Percentiles rank a stretch among this genome's conserved stretches.
Evolutionary conservation across 2,329 filamentous ascomycete genomes (phyloP).

Genomic region (Samsoniella hepiali): DNA sequence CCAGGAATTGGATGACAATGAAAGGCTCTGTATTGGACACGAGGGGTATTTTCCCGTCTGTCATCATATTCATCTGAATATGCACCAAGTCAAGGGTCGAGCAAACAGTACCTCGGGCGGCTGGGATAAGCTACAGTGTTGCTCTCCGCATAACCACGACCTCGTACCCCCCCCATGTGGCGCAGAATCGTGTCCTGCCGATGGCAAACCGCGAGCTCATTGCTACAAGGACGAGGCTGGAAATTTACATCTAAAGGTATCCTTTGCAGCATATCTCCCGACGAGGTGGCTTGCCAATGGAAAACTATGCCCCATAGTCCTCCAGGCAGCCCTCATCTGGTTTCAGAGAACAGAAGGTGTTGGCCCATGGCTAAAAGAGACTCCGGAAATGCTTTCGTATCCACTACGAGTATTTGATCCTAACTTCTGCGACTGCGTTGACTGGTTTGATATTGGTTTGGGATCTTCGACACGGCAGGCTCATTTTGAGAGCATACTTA

Average conservation of each 20-base stretch:
- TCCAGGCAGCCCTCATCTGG: neutral
- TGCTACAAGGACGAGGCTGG: neutral
- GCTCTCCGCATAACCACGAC: neutral
- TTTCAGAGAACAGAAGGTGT: neutral
- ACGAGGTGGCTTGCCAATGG: neutral
- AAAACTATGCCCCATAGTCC: neutral
- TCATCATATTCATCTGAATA: neutral
- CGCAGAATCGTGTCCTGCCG: neutral
- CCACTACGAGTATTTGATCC: neutral
- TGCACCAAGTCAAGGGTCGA: neutral
- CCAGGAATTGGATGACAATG: neutral
- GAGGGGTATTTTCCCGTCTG: neutral
- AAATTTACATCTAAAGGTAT: neutral
- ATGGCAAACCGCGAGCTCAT: neutral
- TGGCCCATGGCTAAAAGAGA: neutral
- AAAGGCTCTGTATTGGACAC: neutral
- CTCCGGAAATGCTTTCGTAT: neutral
- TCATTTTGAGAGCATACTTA: too few species aligned
- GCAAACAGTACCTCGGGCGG: neutral
- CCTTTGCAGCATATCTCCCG: neutral
- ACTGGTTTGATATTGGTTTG: neutral
- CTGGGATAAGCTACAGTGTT: neutral
- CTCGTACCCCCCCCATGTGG: neutral
- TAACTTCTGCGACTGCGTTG: neutral
- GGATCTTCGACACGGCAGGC: too few species aligned